Evolutionary conservation across 768 basidiomycete genomes (phyloP).

Genomic region (Auricularia sp.): DNA sequence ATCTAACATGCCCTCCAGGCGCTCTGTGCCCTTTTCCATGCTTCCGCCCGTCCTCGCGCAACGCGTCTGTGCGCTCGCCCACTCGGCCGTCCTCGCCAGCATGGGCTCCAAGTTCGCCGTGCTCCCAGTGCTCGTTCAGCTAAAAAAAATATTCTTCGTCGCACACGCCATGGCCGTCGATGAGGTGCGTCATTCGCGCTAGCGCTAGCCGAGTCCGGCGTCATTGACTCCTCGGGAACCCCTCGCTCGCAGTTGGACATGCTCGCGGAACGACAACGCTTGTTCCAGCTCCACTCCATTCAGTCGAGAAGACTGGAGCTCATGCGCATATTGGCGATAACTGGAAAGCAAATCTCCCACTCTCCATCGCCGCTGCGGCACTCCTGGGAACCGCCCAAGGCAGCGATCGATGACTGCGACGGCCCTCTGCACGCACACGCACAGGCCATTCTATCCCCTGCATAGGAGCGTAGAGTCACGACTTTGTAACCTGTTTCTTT

Average conservation of each 20-base stretch:
- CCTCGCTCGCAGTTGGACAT: neutral
- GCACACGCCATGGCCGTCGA: neutral
- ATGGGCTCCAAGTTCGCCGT: neutral
- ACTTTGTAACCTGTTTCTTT: too few species aligned
- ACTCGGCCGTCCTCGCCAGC: neutral
- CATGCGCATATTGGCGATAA: neutral
- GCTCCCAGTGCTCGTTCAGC: neutral
- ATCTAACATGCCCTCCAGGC: neutral
- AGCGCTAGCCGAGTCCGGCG: neutral
- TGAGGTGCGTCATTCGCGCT: neutral
- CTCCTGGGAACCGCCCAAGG: neutral
- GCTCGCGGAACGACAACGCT: neutral
- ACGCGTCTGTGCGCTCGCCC: neutral
- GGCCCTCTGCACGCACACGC: neutral
- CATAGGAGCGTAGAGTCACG: too few species aligned
- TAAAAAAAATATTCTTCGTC: neutral
- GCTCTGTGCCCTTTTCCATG: neutral
- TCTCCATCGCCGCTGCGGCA: neutral
- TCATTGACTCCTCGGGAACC: neutral
- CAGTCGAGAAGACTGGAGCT: neutral
- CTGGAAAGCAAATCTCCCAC: neutral
- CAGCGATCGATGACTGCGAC: neutral
- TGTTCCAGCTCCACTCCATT: neutral
- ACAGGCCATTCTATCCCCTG: neutral
- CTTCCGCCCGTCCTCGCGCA: neutral